These are phyloP conservation scores for Colletotrichum truncatum DNA, from an alignment of 2,329 filamentous ascomycete species.

Conservation along the genomic window DNA sequence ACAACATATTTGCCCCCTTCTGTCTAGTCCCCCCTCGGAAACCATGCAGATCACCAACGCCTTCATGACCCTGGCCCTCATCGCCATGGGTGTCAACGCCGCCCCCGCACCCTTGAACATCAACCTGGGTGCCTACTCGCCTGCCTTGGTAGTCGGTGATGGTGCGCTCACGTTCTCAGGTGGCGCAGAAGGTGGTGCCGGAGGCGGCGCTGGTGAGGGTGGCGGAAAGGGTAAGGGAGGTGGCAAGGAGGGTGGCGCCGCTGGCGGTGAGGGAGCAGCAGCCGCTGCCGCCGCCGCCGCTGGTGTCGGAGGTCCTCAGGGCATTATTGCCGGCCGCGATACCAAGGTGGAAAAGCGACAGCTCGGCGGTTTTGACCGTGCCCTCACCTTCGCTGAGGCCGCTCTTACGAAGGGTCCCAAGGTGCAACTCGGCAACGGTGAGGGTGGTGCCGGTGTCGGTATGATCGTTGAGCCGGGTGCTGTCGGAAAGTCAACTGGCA, in stretches of 20 bases:
- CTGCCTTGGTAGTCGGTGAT: slow-evolving; percentile 45
- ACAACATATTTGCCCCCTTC: background rate
- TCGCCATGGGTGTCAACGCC: slow-evolving; percentile 39
- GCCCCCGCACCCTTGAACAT: slow-evolving; percentile 44
- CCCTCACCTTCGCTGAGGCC: slow-evolving; percentile 48
- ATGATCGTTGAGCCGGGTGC: slow-evolving; percentile 48
- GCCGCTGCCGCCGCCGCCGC: slow-evolving; percentile 18
- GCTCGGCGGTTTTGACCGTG: slow-evolving; percentile 49
- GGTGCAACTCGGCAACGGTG: slow-evolving; percentile 50
- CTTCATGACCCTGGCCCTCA: slow-evolving; percentile 34
- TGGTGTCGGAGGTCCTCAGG: background rate
- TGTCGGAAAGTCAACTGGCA: background rate
- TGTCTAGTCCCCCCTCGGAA: background rate
- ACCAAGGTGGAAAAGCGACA: slow-evolving; percentile 45
- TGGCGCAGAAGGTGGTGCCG: slow-evolving; percentile 31
- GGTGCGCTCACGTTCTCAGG: slow-evolving; percentile 58
- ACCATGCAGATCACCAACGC: slow-evolving; percentile 22
- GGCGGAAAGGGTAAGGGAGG: background rate
- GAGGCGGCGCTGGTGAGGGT: slow-evolving; percentile 26
- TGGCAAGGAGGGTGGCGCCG: slow-evolving; percentile 3
- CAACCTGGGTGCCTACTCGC: slow-evolving; percentile 45
- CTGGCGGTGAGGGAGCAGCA: background rate
- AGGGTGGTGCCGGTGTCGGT: slow-evolving; percentile 48
- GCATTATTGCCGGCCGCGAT: background rate
- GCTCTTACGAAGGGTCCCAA: slow-evolving; percentile 49